Conservation (phyloP, 2,329 filamentous ascomycete genomes). For the Paraphaeosphaeria sporulosa region DNA sequence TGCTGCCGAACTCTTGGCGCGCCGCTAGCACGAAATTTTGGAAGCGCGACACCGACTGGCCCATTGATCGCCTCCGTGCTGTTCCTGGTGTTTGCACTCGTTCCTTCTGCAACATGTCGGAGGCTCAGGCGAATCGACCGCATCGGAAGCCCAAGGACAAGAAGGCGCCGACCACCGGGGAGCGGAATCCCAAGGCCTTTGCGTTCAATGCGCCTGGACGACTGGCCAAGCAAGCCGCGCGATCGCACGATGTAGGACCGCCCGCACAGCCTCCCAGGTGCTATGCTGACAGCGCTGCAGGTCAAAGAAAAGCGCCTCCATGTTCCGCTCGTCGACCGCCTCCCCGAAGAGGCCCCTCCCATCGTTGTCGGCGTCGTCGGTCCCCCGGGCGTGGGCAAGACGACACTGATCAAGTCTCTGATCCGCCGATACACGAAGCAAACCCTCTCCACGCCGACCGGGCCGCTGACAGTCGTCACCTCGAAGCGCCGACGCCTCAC, state of each 20-base stretch:
- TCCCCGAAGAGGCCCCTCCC: conserved; percentile 94
- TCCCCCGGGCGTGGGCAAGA: conserved; percentile 92
- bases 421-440: conserved; percentile 96
- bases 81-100: background rate
- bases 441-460: conserved; percentile 85
- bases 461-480: conserved; percentile 94
- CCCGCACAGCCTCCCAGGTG: fast-evolving
- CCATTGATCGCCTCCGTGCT: conserved; percentile 3
- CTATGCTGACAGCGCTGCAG: conserved; percentile 52
- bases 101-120: conserved; percentile 56
- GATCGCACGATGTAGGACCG: conserved; percentile 71
- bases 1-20: conserved; percentile 33
- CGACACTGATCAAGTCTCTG: conserved; percentile 91
- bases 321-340: conserved; percentile 93
- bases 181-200: conserved; percentile 89
- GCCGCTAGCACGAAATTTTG: conserved; percentile 44
- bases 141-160: conserved; percentile 91
- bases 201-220: conserved; percentile 83
- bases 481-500: conserved; percentile 95
- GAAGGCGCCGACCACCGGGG: conserved; percentile 74
- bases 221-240: conserved; percentile 75
- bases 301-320: conserved; percentile 96
- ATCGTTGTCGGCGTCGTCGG: conserved; percentile 94
- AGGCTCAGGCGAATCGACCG: conserved; percentile 75
- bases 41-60: conserved; percentile 13